phyloP scores from a whole-genome alignment of 768 basidiomycete genomes.

The Collybia mongolica region DNA sequence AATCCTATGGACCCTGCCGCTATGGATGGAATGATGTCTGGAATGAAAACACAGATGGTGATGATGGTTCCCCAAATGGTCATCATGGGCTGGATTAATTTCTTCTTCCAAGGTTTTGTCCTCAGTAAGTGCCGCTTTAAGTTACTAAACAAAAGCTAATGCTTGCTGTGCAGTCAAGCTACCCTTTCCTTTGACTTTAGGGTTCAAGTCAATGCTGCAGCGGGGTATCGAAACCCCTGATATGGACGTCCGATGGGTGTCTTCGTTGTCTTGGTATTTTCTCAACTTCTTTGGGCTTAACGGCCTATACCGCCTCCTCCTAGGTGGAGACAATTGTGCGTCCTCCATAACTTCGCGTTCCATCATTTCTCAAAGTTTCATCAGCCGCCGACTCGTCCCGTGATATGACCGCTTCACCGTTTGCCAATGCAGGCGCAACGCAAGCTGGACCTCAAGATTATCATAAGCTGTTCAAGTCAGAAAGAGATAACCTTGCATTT shows the following conservation, averaged over 20 bases:
- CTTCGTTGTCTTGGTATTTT: constrained; percentile 98
- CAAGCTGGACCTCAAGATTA: constrained; percentile 78
- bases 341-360: constrained; percentile 9
- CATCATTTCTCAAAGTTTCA: constrained; percentile 7
- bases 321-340: constrained; percentile 88
- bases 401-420: constrained; percentile 71
- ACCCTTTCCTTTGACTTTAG: constrained; percentile 93
- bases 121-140: constrained; percentile 66
- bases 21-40: constrained; percentile 99
- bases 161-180: constrained; percentile 70
- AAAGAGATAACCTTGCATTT: constrained; percentile 91
- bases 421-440: constrained; percentile 49
- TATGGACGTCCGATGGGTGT: constrained; percentile 99
- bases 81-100: constrained; percentile 99
- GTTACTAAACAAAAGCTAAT: neutral
- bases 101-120: constrained; percentile 99
- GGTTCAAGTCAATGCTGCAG: constrained; percentile 98
- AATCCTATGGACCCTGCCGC: constrained; percentile 90
- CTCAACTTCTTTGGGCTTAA: constrained; percentile 98
- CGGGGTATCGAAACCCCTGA: constrained; percentile 93
- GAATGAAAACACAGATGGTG: constrained; percentile 98
- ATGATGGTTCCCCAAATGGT: constrained; percentile 99
- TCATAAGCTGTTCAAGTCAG: constrained; percentile 86
- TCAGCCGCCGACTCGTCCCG: constrained; percentile 78
- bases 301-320: constrained; percentile 89